Conservation (phyloP, 257 asterid species). For the Solanum pennellii region DNA sequence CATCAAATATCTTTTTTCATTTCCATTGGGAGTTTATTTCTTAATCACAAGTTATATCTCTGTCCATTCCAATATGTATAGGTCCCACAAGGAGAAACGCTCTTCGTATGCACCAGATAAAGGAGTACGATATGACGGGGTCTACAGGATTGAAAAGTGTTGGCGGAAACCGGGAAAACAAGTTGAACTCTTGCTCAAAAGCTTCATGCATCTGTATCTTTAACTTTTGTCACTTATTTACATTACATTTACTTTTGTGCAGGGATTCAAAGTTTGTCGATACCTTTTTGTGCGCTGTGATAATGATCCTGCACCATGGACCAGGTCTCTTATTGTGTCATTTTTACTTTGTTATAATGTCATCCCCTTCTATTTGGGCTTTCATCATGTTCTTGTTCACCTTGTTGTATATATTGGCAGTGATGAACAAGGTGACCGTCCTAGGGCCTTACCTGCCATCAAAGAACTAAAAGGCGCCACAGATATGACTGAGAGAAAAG, state of each 20-base stretch:
- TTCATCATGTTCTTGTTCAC: background rate
- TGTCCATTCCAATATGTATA: slow-evolving; percentile 7
- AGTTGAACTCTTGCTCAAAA: slow-evolving; percentile 16
- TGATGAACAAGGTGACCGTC: slow-evolving; percentile 69
- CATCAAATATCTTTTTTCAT: background rate
- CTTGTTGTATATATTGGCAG: slow-evolving; percentile 24
- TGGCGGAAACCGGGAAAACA: slow-evolving; percentile 81
- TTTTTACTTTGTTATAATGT: background rate
- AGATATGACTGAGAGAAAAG: slow-evolving; percentile 52
- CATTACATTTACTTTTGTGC: background rate
- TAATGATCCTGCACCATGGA: slow-evolving; percentile 97
- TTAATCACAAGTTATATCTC: background rate
- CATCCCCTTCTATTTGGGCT: background rate
- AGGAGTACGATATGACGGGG: slow-evolving; percentile 87
- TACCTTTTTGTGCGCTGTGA: slow-evolving; percentile 96
- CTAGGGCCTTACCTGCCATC: slow-evolving; percentile 53
- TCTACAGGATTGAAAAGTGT: slow-evolving; percentile 86
- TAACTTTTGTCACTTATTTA: slow-evolving; percentile 1
- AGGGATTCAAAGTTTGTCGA: slow-evolving; percentile 82
- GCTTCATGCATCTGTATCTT: background rate
- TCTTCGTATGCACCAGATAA: slow-evolving; percentile 74
- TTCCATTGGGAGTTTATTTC: background rate
- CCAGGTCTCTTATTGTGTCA: slow-evolving; percentile 33
- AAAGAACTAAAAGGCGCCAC: slow-evolving; percentile 51
- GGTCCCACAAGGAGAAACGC: slow-evolving; percentile 80